A percentile compares a stretch with the other conserved stretches of the same genome.
phyloP scores from a whole-genome alignment of 2,329 filamentous ascomycete genomes.

The Calcarisporium arbuscula region DNA sequence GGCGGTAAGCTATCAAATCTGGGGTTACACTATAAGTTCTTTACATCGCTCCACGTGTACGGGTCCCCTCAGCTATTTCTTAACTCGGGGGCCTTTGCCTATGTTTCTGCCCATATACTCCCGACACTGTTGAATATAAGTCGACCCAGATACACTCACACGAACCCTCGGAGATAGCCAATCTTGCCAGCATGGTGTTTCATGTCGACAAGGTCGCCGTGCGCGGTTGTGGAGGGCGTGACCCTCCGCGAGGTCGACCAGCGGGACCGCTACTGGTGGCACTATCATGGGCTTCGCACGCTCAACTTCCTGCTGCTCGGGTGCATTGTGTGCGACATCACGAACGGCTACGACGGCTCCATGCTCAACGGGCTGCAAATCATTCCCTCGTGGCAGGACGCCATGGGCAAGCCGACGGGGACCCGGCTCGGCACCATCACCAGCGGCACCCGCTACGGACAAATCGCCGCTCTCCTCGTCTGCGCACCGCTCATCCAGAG shows the following conservation, averaged over 20 bases:
- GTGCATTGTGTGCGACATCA: conserved; percentile 7
- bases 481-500: conserved; percentile 3
- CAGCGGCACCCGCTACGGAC: conserved; percentile 5
- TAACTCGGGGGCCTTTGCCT: too few relatives aligned
- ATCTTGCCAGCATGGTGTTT: not conserved
- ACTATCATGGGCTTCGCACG: conserved; percentile 5
- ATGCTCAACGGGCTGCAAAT: conserved; percentile 37
- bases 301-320: conserved; percentile 5
- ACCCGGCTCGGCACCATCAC: conserved; percentile 2
- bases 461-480: conserved; percentile 4
- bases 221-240: conserved; percentile 4
- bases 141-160: too few relatives aligned
- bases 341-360: conserved; percentile 22
- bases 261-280: conserved; percentile 7
- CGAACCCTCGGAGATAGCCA: too few relatives aligned
- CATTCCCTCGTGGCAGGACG: conserved; percentile 9
- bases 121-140: too few relatives aligned
- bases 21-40: too few relatives aligned
- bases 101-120: too few relatives aligned
- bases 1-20: too few relatives aligned
- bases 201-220: conserved; percentile 4
- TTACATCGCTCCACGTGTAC: too few relatives aligned
- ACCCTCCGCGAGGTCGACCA: conserved; percentile 6
- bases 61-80: too few relatives aligned
- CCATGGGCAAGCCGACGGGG: not conserved